Percentiles rank a stretch among this genome's conserved stretches.
These are phyloP conservation scores for Raddia distichophylla DNA, from an alignment of 176 grass and related monocot species.

Conservation along the genomic window DNA sequence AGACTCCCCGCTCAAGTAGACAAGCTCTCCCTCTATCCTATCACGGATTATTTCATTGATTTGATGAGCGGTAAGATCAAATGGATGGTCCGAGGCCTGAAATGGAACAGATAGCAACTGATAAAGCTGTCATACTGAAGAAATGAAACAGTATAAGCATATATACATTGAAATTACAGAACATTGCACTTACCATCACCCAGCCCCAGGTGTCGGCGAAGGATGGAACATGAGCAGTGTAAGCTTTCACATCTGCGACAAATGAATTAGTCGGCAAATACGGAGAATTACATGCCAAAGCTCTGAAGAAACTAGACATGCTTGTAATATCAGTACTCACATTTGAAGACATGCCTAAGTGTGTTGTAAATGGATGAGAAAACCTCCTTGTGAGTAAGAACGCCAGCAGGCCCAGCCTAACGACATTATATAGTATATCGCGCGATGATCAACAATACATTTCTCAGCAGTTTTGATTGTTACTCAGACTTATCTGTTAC, in stretches of 20 bases:
- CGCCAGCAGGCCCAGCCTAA: slow-evolving; percentile 77
- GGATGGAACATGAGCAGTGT: slow-evolving; percentile 86
- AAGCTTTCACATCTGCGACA: slow-evolving; percentile 64
- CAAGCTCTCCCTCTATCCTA: slow-evolving; percentile 55
- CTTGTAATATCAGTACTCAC: slow-evolving; percentile 38
- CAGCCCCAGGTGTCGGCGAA: slow-evolving; percentile 87
- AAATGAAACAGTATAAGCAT: neutral
- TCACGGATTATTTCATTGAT: slow-evolving; percentile 64
- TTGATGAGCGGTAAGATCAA: slow-evolving; percentile 55
- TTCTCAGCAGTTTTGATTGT: neutral
- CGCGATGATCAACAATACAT: neutral
- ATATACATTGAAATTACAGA: neutral
- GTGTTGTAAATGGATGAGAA: slow-evolving; percentile 89
- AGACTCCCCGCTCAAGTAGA: slow-evolving; percentile 67
- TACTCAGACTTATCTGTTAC: neutral
- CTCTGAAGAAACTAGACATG: neutral
- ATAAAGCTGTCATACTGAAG: neutral
- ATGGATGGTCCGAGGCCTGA: slow-evolving; percentile 80
- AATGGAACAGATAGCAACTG: neutral
- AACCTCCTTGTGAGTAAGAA: slow-evolving; percentile 76
- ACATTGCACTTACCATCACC: slow-evolving; percentile 68
- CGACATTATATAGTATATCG: neutral
- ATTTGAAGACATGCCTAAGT: slow-evolving; percentile 70
- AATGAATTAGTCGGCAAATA: neutral
- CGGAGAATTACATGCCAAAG: neutral